Base-by-base conservation (phyloP, 805 yeast genomes). In the Ogataea salicorniae region DNA sequence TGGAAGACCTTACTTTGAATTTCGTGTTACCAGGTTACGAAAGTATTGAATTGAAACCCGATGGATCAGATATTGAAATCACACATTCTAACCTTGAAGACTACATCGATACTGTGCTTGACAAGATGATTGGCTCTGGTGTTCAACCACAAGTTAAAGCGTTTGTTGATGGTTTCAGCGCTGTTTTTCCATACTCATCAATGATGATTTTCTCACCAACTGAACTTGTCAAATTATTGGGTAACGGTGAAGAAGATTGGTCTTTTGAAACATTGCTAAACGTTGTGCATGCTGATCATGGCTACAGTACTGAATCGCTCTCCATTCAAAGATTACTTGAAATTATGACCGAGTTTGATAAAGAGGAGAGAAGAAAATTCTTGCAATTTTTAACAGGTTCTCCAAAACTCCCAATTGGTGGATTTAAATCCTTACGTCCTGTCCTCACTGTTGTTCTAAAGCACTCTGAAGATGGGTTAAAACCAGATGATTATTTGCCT, bases 361-460 rank as follows among this genome's bases (percentile, higher is more conserved):
- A 56, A 2, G 62, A 67, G 1, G 86, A 89, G 51, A 80, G 85
- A 51, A 73, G 97, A 35, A 67, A 74, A 34, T 92, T 92, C 59
- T 67, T 90, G 41, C 96, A 88, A 63, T 92, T 92, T 63, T 70
- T 91, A 51, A 92, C 98, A 0, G 98, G 98, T 0, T 81, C 97
- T 1, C 97, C 98, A 6, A 87, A 83, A 52, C 67, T 94, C 42
- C 99, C 99, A 1, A 78, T 89, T 59, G 98, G 98, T 1, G 98
- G 98, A 0, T 92, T 92, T 70, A 84, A 84, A 56, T 77, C 86
- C 0, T 70, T 92, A 46, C 75, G 77, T 40, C 99, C 99, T 0
- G 84, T 77, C 45, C 75, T 92, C 41, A 92, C 98, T 0, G 90
- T 94, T 34, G 98, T 94, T 2, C 69, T 88, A 51, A 90, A 88